A percentile compares a stretch with the other conserved stretches of the same genome.
phyloP scores from a whole-genome alignment of 2,329 filamentous ascomycete genomes.

The Tolypocladium tundrense region DNA sequence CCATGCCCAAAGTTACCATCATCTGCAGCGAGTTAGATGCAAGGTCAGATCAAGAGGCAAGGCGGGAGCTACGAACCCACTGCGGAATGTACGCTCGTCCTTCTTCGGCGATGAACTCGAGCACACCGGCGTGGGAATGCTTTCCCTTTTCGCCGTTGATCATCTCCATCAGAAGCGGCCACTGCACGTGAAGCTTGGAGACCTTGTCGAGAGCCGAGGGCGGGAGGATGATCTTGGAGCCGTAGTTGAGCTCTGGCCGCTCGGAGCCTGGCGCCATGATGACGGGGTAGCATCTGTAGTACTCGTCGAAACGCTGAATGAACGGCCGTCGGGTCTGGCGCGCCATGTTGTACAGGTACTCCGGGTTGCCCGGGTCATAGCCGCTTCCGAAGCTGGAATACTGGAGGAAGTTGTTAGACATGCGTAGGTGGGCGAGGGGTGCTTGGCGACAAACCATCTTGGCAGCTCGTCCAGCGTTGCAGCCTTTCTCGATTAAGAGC shows the following conservation, averaged over 20 bases:
- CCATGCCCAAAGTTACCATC: slow-evolving; percentile 83
- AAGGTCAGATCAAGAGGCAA: not conserved
- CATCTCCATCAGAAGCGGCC: slow-evolving; percentile 94
- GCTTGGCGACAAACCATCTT: not conserved
- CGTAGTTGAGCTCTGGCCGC: slow-evolving; percentile 83
- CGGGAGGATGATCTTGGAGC: slow-evolving; percentile 96
- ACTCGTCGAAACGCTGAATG: slow-evolving; percentile 86
- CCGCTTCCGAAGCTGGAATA: slow-evolving; percentile 28
- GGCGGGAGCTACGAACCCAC: slow-evolving; percentile 52
- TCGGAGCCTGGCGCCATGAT: slow-evolving; percentile 89
- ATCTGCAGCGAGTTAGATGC: slow-evolving; percentile 46
- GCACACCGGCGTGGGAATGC: slow-evolving; percentile 84
- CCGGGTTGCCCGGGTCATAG: slow-evolving; percentile 37
- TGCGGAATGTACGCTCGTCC: slow-evolving; percentile 92
- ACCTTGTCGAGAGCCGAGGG: slow-evolving; percentile 94
- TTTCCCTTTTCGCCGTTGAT: slow-evolving; percentile 74
- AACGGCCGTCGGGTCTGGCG: slow-evolving; percentile 35
- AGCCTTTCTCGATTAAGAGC: not conserved
- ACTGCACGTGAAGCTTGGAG: slow-evolving; percentile 89
- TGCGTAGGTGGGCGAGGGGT: not conserved
- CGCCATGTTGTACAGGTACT: slow-evolving; percentile 38
- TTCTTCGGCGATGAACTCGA: slow-evolving; percentile 97
- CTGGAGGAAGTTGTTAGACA: slow-evolving; percentile 10
- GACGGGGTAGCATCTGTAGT: slow-evolving; percentile 94
- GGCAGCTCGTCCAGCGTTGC: not conserved